These are phyloP conservation scores for Lasiosphaeria miniovina DNA, from an alignment of 495 filamentous ascomycete genomes.

Conservation along the genomic window DNA sequence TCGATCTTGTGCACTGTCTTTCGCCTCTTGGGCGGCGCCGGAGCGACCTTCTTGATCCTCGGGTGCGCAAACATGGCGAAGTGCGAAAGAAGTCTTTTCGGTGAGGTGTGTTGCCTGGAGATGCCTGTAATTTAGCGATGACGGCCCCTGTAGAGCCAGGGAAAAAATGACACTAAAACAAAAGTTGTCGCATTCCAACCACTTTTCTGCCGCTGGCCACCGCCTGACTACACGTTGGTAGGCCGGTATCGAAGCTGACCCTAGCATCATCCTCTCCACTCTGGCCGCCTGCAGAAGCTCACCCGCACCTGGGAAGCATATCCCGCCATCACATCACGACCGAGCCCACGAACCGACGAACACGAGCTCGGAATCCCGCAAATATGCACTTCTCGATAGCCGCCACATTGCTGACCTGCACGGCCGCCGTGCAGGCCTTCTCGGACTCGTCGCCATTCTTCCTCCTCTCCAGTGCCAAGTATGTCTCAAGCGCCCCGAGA, in stretches of 20 bases:
- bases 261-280: not conserved
- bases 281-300: not conserved
- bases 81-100: slow-evolving; percentile 18
- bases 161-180: not conserved
- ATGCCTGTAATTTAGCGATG: slow-evolving; percentile 25
- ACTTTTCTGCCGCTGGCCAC: not conserved
- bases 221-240: not conserved
- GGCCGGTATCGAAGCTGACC: no score
- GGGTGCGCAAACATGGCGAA: slow-evolving; percentile 45
- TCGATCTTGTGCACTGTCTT: slow-evolving; percentile 60
- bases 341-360: slow-evolving; percentile 9
- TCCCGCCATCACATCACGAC: slow-evolving; percentile 13
- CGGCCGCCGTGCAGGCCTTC: slow-evolving; percentile 64
- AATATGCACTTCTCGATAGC: slow-evolving; percentile 61
- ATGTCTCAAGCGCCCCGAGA: slow-evolving; percentile 31
- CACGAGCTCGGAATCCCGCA: slow-evolving; percentile 17
- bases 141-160: not conserved
- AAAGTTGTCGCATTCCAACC: not conserved
- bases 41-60: slow-evolving; percentile 45
- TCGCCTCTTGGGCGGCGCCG: slow-evolving; percentile 61
- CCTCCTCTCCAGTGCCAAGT: slow-evolving; percentile 77
- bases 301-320: slow-evolving; percentile 1
- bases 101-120: slow-evolving; percentile 11
- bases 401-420: slow-evolving; percentile 59
- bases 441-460: slow-evolving; percentile 84